Percentiles rank a stretch among this genome's conserved stretches.
These are phyloP conservation scores for Boletellus sp. DNA, from an alignment of 768 basidiomycete species.

Conservation along the genomic window DNA sequence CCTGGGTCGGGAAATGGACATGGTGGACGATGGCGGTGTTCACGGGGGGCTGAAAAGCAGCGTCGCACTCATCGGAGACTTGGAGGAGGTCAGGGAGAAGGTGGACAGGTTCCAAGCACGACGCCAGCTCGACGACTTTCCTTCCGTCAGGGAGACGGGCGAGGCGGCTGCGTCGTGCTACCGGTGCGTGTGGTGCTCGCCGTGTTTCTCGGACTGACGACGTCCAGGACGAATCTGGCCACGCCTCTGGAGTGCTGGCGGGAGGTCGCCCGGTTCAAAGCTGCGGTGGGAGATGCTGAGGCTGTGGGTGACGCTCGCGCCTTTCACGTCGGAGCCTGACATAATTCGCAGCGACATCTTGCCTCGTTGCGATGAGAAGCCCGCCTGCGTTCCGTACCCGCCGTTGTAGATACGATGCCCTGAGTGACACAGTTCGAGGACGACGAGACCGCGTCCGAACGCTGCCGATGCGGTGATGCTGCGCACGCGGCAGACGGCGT, in stretches of 20 bases:
- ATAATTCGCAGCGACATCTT: conserved; percentile 52
- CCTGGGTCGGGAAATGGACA: conserved; percentile 65
- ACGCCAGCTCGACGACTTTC: conserved; percentile 50
- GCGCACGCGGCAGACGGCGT: conserved; percentile 19
- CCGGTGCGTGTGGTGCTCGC: conserved; percentile 38
- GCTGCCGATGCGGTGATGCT: conserved; percentile 20
- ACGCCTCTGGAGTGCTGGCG: conserved; percentile 72
- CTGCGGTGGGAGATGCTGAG: conserved; percentile 63
- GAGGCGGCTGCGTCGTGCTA: conserved; percentile 73
- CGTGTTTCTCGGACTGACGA: neutral
- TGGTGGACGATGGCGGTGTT: conserved; percentile 41
- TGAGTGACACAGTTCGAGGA: too few relatives aligned
- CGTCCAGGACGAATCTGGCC: conserved; percentile 37
- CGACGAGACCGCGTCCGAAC: too few relatives aligned
- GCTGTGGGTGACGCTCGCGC: conserved; percentile 43
- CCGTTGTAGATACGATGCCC: too few relatives aligned
- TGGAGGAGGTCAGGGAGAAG: conserved; percentile 69
- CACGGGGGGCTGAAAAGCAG: conserved; percentile 54
- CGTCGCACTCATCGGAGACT: conserved; percentile 62
- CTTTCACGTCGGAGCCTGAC: conserved; percentile 10
- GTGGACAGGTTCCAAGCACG: conserved; percentile 67
- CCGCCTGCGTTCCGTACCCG: neutral
- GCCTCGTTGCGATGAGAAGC: conserved; percentile 47
- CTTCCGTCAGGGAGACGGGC: conserved; percentile 52
- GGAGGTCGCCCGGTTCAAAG: conserved; percentile 68